Evolutionary conservation across 495 filamentous ascomycete species (phyloP).

Genomic region (Xanthoparmelia taractica): DNA sequence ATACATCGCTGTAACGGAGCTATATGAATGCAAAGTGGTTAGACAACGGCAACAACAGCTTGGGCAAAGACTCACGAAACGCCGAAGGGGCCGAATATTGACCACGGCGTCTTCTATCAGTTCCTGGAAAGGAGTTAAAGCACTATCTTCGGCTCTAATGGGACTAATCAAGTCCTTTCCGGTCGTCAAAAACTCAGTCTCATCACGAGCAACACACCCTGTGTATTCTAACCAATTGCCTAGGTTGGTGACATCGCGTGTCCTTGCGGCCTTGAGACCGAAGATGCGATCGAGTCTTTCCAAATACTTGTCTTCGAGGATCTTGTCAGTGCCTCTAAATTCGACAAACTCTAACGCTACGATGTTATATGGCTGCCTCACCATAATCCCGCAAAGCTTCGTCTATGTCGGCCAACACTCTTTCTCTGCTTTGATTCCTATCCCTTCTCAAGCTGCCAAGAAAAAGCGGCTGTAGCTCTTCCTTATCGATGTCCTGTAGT

Average conservation of each 20-base stretch:
- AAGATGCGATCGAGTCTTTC: conserved; percentile 20
- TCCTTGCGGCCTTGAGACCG: conserved; percentile 13
- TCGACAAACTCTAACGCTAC: background rate
- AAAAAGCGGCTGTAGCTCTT: conserved; percentile 28
- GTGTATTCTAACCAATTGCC: conserved; percentile 31
- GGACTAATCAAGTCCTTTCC: conserved; percentile 29
- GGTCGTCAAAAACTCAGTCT: conserved; percentile 28
- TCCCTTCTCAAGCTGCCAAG: conserved; percentile 30
- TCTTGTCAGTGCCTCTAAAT: conserved; percentile 1
- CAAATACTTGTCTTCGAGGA: conserved; percentile 24
- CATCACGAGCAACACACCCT: conserved; percentile 24
- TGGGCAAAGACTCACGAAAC: background rate
- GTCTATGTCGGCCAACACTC: conserved; percentile 25
- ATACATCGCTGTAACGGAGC: conserved; percentile 12
- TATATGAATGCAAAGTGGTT: background rate
- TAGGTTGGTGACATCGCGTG: conserved; percentile 27
- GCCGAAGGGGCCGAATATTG: conserved; percentile 1
- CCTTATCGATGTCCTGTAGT: conserved; percentile 31
- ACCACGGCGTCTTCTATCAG: conserved; percentile 24
- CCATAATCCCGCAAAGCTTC: conserved; percentile 27
- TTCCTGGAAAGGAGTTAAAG: conserved; percentile 26
- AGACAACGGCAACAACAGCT: background rate
- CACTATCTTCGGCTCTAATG: conserved; percentile 28
- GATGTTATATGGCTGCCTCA: conserved; percentile 13
- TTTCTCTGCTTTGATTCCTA: conserved; percentile 24